Evolutionary conservation across 768 basidiomycete species (phyloP).

Genomic region (Pisolithus tinctorius): DNA sequence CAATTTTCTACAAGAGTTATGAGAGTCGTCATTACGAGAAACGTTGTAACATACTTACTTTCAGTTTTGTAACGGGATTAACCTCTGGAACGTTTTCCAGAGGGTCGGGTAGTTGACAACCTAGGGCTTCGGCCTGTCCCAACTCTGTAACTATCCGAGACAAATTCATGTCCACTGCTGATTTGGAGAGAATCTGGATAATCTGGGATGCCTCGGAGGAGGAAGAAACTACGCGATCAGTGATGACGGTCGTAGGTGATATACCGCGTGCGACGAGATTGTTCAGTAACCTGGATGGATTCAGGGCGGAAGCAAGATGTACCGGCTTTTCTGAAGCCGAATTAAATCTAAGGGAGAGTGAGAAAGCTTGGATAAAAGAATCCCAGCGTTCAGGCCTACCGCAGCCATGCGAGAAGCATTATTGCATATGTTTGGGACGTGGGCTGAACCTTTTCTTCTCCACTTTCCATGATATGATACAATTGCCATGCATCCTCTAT

Average conservation of each 20-base stretch:
- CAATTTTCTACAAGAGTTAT: constrained; percentile 5
- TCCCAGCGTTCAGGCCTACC: constrained; percentile 31
- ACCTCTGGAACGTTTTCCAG: constrained; percentile 54
- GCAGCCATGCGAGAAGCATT: constrained; percentile 54
- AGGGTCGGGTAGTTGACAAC: constrained; percentile 32
- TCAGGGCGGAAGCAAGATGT: constrained; percentile 9
- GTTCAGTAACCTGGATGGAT: constrained; percentile 31
- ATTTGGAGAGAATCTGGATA: constrained; percentile 49
- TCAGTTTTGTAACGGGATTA: constrained; percentile 48
- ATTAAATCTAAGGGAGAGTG: constrained; percentile 28
- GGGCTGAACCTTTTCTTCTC: constrained; percentile 41
- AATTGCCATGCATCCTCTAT: constrained; percentile 54
- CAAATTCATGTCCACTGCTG: constrained; percentile 52
- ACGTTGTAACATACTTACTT: constrained; percentile 21
- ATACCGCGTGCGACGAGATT: constrained; percentile 45
- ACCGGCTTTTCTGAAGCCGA: constrained; percentile 25
- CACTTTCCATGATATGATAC: constrained; percentile 49
- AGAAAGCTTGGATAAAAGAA: constrained; percentile 8
- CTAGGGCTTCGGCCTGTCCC: constrained; percentile 45
- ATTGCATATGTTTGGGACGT: constrained; percentile 58
- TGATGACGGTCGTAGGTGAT: constrained; percentile 43
- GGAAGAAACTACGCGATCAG: constrained; percentile 48
- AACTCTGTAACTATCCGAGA: constrained; percentile 48
- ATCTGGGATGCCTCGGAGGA: constrained; percentile 50
- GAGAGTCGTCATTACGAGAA: neutral